Base-by-base conservation (phyloP, 306 rosid species). In the Quercus engelmannii region DNA sequence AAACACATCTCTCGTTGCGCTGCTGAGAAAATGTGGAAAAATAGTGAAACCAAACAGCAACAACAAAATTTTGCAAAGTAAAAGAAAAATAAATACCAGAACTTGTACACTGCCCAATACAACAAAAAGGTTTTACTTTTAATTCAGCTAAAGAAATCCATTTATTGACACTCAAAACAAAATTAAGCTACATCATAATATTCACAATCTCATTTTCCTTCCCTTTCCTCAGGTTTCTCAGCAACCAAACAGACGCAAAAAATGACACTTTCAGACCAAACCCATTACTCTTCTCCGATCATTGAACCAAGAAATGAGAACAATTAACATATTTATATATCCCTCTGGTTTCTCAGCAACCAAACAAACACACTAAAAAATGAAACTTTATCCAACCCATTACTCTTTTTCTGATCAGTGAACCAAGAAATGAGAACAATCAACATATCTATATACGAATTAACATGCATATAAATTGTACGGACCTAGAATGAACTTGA, bases 401-500 rank as follows among this genome's bases (percentile, higher is more conserved):
- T 43, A 76, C 72, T 31, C 54, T 49, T 49, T 49, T 13, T 49
- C 30, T 19, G 43, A 67, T 35, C 51, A 74, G 68, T 7, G 69
- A 73, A 26, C n/a, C 7, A 69, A 41, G 2, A 75, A 77, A 84
- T 6, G 49, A 81, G 69, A 57, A 80, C 76, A 65, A 73, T n/a
- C 21, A 55, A 20, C 25, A 4, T 17, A 52, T 10, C 18, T 1
- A 71, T 33, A 31, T 3, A 49, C 1, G 17, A 10, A 49, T 49
- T 41, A 41, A 49, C 54, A 49, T 49, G 17, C 54, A 49, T 49
- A 75, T 1, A 25, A 59, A 52, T 55, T 21, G 38, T 55, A 67
- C 94, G 49, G 65, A 93, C 99, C 99, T 85, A 87, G 63, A 59
- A 84, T 73, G 71, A 87, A 80, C 55, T 85, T 89, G 15, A 78